Conservation (phyloP, 768 basidiomycete genomes). For the Mycena crocata region DNA sequence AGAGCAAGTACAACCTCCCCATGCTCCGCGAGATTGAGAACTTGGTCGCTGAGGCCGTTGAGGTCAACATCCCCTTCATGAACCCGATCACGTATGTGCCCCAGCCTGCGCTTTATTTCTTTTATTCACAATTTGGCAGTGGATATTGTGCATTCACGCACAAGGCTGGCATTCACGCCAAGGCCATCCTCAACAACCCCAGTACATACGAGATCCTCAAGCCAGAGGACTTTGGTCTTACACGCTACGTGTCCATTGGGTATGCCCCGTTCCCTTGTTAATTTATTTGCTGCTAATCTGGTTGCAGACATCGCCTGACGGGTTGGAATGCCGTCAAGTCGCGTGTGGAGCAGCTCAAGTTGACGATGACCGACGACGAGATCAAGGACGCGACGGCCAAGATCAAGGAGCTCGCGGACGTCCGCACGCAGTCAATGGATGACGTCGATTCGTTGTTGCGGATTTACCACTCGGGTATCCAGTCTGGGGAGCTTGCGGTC, state of each 20-base stretch:
- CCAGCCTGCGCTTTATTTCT: neutral
- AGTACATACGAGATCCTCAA: conserved; percentile 99
- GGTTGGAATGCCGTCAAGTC: conserved; percentile 99
- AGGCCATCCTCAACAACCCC: conserved; percentile 99
- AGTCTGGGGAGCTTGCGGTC: conserved; percentile 90
- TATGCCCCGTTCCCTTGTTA: conserved; percentile 45
- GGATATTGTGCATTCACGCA: conserved; percentile 99
- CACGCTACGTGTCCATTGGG: conserved; percentile 98
- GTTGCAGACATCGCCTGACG: conserved; percentile 85
- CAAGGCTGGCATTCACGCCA: conserved; percentile 99
- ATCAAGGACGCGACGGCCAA: conserved; percentile 99
- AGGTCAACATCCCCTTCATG: conserved; percentile 97
- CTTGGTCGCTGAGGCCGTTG: conserved; percentile 97
- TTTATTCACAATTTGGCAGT: conserved; percentile 52
- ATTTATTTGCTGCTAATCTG: conserved; percentile 2
- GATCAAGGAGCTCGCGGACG: conserved; percentile 99
- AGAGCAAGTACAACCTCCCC: conserved; percentile 96
- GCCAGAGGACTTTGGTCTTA: conserved; percentile 98
- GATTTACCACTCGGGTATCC: conserved; percentile 94
- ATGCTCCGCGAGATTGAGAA: conserved; percentile 99
- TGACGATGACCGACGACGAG: conserved; percentile 91
- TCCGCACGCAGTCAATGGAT: conserved; percentile 98
- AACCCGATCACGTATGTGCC: conserved; percentile 86
- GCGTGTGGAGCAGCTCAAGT: conserved; percentile 95
- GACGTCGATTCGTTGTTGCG: conserved; percentile 98